A percentile compares a stretch with the other conserved stretches of the same genome.
phyloP scores from a whole-genome alignment of 192 early-diverging fungal genomes.

The Spinellus fusiger region DNA sequence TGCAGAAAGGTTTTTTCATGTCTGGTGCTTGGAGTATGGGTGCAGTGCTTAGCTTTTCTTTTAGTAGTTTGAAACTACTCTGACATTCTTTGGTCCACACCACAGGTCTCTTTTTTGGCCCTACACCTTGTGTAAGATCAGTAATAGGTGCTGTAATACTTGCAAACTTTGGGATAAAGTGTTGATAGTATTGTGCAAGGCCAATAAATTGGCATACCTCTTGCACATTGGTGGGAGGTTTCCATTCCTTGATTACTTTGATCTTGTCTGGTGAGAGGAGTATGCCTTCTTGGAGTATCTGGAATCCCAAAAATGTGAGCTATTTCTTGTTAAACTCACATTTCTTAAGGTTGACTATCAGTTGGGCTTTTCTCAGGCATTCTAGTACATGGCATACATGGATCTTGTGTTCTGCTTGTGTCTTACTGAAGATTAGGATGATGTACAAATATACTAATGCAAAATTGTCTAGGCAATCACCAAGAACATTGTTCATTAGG shows the following conservation, averaged over 20 bases:
- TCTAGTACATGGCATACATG: conserved; percentile 15
- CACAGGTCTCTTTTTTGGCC: conserved; percentile 1
- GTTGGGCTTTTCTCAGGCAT: conserved; percentile 3
- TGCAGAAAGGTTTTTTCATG: background rate
- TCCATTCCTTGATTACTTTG: conserved; percentile 11
- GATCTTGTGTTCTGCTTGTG: conserved; percentile 25
- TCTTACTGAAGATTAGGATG: conserved; percentile 30
- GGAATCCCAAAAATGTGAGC: conserved; percentile 19
- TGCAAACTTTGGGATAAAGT: conserved; percentile 15
- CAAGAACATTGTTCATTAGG: background rate
- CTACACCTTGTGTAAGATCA: background rate
- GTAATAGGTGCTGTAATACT: conserved; percentile 16
- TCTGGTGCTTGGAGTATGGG: conserved; percentile 1
- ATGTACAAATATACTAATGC: conserved; percentile 40
- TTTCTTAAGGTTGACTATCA: conserved; percentile 9
- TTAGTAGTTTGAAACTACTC: background rate
- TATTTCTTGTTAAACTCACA: conserved; percentile 2
- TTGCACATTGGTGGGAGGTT: background rate
- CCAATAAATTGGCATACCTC: conserved; percentile 16
- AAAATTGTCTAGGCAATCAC: background rate
- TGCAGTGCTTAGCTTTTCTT: background rate
- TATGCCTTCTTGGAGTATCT: conserved; percentile 20
- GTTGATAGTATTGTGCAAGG: conserved; percentile 15
- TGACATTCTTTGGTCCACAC: conserved; percentile 4
- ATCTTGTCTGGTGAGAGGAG: conserved; percentile 16